Conservation (phyloP, 768 basidiomycete genomes). For the Agaricus sinodeliciosus region DNA sequence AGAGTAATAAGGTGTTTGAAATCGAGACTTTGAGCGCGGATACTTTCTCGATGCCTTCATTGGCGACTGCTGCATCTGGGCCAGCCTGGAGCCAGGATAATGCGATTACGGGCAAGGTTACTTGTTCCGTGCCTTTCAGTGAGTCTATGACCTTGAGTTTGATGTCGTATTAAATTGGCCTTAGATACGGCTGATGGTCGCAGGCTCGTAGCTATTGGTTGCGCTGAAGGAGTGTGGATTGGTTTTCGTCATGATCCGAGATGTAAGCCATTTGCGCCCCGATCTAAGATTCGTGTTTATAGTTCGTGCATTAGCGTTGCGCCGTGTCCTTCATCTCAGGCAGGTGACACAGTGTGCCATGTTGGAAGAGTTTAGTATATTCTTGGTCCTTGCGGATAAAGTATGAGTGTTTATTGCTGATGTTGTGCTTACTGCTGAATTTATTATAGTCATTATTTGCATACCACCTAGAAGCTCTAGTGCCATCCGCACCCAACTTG, state of each 20-base stretch:
- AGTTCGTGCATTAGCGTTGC: slow-evolving; percentile 55
- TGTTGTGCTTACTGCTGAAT: neutral
- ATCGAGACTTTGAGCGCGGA: slow-evolving; percentile 83
- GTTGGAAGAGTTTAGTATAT: slow-evolving; percentile 93
- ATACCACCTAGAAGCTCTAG: slow-evolving; percentile 93
- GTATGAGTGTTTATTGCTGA: slow-evolving; percentile 30
- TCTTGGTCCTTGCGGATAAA: slow-evolving; percentile 92
- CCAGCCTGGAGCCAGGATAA: slow-evolving; percentile 67
- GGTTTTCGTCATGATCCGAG: slow-evolving; percentile 82
- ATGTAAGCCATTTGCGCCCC: slow-evolving; percentile 43
- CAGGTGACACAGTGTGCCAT: slow-evolving; percentile 93
- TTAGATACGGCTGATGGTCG: slow-evolving; percentile 80
- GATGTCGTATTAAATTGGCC: slow-evolving; percentile 35
- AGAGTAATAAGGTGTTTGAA: slow-evolving; percentile 94
- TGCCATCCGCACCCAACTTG: slow-evolving; percentile 74
- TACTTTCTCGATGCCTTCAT: slow-evolving; percentile 73
- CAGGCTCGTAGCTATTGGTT: slow-evolving; percentile 81
- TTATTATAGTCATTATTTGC: slow-evolving; percentile 69
- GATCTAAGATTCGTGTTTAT: slow-evolving; percentile 17
- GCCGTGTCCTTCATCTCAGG: slow-evolving; percentile 87
- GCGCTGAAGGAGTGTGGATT: slow-evolving; percentile 92
- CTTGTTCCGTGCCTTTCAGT: slow-evolving; percentile 93
- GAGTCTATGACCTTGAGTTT: slow-evolving; percentile 20
- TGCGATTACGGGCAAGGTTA: slow-evolving; percentile 76
- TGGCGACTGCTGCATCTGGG: slow-evolving; percentile 35